phyloP scores from a whole-genome alignment of 2,329 filamentous ascomycete genomes.

The Sporothrix humicola region DNA sequence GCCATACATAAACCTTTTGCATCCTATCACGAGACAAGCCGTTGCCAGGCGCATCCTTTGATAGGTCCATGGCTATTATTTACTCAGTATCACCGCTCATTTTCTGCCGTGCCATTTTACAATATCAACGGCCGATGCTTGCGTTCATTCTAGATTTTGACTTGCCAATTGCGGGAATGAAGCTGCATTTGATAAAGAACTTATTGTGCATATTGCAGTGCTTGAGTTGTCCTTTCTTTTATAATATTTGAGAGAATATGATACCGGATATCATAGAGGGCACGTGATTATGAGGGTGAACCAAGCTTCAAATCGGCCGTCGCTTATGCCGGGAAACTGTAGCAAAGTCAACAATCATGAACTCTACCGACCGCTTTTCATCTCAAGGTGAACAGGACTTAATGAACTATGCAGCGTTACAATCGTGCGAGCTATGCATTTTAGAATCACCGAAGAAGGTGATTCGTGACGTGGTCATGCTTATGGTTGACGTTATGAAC shows the following conservation, averaged over 20 bases:
- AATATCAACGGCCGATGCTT: neutral
- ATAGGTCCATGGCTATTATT: neutral
- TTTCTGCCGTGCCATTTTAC: neutral
- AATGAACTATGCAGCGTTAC: no score
- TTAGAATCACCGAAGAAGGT: neutral
- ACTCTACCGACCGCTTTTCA: no score
- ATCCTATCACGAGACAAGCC: neutral
- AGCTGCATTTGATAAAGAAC: neutral
- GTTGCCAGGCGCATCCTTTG: neutral
- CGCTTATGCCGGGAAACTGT: neutral
- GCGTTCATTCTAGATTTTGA: neutral
- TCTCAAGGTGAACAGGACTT: no score
- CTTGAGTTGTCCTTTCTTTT: neutral
- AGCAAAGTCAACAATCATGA: no score
- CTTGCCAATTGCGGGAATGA: neutral
- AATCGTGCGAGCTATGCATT: neutral
- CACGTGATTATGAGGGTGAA: no score
- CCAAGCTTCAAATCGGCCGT: neutral
- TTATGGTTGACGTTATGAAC: neutral
- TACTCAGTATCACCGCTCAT: neutral
- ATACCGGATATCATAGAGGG: no score
- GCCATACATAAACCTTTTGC: neutral
- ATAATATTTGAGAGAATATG: no score
- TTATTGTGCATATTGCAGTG: neutral
- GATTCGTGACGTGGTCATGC: neutral